Percentiles rank a stretch among this genome's conserved stretches.
phyloP scores from a whole-genome alignment of 345 rosid genomes.

The Hevea brasiliensis region DNA sequence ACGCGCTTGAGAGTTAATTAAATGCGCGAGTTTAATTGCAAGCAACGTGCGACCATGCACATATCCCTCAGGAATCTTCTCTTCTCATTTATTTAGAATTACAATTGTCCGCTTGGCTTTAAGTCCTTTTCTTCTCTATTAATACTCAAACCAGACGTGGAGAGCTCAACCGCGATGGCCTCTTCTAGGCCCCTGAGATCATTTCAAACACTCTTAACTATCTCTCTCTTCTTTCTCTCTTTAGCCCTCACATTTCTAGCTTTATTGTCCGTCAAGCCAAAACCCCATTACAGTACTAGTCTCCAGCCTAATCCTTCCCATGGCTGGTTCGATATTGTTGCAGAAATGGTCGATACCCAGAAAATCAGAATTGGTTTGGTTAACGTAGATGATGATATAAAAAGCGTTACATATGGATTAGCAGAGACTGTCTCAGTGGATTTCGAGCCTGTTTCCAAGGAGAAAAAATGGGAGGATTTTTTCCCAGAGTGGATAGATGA shows the following conservation, averaged over 20 bases:
- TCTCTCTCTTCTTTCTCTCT: conserved; percentile 47
- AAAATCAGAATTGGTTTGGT: conserved; percentile 60
- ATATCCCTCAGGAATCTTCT: not conserved
- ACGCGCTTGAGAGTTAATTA: not conserved
- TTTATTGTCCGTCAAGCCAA: conserved; percentile 28
- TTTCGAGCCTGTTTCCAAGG: conserved; percentile 37
- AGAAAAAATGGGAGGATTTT: conserved; percentile 52
- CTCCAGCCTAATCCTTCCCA: conserved; percentile 15
- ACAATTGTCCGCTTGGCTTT: not conserved
- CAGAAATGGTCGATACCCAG: conserved; percentile 23
- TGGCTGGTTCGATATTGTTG: conserved; percentile 43
- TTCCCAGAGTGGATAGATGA: conserved; percentile 84
- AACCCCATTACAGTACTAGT: not conserved
- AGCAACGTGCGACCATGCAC: conserved; percentile 7
- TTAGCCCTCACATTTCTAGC: conserved; percentile 35
- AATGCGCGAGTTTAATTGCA: not conserved
- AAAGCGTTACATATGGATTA: conserved; percentile 15
- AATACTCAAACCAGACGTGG: not conserved
- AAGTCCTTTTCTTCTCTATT: not conserved
- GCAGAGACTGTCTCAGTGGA: conserved; percentile 32
- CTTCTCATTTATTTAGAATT: not conserved
- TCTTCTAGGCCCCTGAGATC: conserved; percentile 29
- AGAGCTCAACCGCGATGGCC: conserved; percentile 36
- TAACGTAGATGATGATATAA: conserved; percentile 31
- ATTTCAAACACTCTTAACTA: conserved; percentile 35